Conservation (phyloP, 139 green algal genomes). For the Nannochloris sp. region DNA sequence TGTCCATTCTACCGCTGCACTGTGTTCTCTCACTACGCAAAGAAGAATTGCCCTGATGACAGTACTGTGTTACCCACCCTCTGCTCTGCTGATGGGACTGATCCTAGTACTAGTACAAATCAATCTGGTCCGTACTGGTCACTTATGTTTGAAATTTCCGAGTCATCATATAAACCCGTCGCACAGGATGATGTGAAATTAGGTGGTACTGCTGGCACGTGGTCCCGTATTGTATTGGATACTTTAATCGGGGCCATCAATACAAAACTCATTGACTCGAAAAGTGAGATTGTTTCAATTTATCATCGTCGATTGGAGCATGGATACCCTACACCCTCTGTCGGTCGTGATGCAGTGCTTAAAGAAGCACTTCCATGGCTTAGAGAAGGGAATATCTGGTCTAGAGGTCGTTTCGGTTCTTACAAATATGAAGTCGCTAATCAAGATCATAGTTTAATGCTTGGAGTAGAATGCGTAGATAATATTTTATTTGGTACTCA, state of each 20-base stretch:
- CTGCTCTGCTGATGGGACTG: constrained; percentile 53
- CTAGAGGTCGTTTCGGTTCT: constrained; percentile 73
- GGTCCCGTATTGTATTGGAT: constrained; percentile 63
- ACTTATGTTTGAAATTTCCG: constrained; percentile 87
- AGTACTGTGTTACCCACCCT: constrained; percentile 60
- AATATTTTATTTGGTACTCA: constrained; percentile 76
- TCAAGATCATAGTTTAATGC: constrained; percentile 86
- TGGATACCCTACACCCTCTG: constrained; percentile 79
- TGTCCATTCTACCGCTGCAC: constrained; percentile 88
- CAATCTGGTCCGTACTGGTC: constrained; percentile 71
- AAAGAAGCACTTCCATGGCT: constrained; percentile 80
- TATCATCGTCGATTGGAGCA: constrained; percentile 78
- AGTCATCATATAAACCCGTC: constrained; percentile 62
- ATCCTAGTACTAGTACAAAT: not conserved
- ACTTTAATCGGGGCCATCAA: constrained; percentile 68
- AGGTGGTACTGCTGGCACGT: constrained; percentile 44
- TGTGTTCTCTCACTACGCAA: constrained; percentile 87
- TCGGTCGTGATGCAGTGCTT: constrained; percentile 70
- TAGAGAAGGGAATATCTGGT: constrained; percentile 72
- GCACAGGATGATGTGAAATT: constrained; percentile 45
- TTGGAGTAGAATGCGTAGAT: constrained; percentile 85
- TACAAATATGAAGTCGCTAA: constrained; percentile 93
- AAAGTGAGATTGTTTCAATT: constrained; percentile 73
- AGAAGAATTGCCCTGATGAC: constrained; percentile 63
- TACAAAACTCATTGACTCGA: constrained; percentile 56